Evolutionary conservation across 2,329 filamentous ascomycete genomes (phyloP).

Genomic region (Pseudogymnoascus sp.): DNA sequence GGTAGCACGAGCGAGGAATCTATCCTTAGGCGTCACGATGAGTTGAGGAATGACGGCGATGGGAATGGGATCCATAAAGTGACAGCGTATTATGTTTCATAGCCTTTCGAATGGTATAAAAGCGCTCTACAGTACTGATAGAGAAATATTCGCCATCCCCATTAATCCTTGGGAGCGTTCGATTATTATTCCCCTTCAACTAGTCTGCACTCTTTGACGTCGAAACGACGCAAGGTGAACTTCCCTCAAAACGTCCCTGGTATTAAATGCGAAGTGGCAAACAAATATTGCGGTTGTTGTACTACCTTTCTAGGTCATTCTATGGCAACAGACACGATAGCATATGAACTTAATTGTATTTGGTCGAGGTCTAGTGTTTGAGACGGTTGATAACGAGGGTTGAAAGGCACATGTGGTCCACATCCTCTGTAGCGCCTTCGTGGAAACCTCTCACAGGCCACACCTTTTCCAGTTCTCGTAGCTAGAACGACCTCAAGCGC

Average conservation of each 20-base stretch:
- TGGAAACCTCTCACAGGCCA: background rate
- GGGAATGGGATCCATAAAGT: background rate
- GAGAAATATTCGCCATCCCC: background rate
- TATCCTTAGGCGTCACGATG: conserved; percentile 6
- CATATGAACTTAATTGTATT: background rate
- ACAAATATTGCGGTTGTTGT: too few relatives aligned
- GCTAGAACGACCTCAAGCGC: background rate
- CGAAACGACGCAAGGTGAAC: too few relatives aligned
- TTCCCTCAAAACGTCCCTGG: too few relatives aligned
- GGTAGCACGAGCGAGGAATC: conserved; percentile 13
- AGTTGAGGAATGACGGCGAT: background rate
- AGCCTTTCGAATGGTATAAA: background rate
- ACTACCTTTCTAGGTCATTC: background rate
- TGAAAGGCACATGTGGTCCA: background rate
- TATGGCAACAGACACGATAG: background rate
- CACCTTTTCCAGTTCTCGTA: background rate
- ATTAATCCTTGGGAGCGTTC: background rate
- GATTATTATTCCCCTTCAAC: too few relatives aligned
- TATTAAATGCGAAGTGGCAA: too few relatives aligned
- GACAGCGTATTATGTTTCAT: background rate
- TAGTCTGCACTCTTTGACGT: too few relatives aligned
- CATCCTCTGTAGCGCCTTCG: background rate
- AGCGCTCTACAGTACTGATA: background rate
- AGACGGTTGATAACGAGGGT: background rate
- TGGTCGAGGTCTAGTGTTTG: background rate